Base-by-base conservation (phyloP, 2,329 filamentous ascomycete genomes). In the Colletotrichum agaves region DNA sequence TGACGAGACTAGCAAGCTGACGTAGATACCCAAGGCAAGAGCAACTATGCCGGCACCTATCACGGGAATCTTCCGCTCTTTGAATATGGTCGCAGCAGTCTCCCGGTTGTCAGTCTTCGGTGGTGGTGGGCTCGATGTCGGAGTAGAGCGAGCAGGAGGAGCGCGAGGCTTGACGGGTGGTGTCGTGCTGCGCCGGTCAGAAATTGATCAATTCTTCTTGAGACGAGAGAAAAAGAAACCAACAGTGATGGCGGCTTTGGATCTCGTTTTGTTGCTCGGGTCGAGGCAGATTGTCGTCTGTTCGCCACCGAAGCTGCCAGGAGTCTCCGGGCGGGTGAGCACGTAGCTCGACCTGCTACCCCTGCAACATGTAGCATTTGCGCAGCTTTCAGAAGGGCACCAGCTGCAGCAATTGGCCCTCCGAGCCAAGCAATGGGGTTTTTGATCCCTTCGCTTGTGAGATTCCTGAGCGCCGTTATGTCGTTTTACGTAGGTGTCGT, bases 21-120 rank as follows among this genome's bases (percentile, higher is more conserved):
- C 2, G 15, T 71, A 71, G 15, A 71, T 43, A 3, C 69, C 69
- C 33, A 66, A 33, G 4, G 67, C 67, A 5, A 70, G 39, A 11
- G 67, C 69, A 13, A 70, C 56, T 4, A 71, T 44, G 10, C 67
- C 69, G 17, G 53, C 61, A 17, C 61, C 69, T 21, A 70, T 53
- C 5, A 70, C 37, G 4, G 69, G 63, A 12, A 60, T 50, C 33
- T 56, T 69, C 15, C 66, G 62, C 10, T 61, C 61, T 39, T 43
- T 66, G 44, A 70, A 70, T 6, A 70, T 67, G 37, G 49, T 59
- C 5, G 69, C 62, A 23, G 69, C 61, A 12, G 69, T 70, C 17
- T 69, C 69, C n/a, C 41, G 52, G 12, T 37, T 5, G 10, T 37
- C 13, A 11, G 41, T 19, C 13, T 12, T 35, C 27, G 52, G 23